Evolutionary conservation across 2,329 filamentous ascomycete species (phyloP).

Genomic region (Aspergillus alliaceus): DNA sequence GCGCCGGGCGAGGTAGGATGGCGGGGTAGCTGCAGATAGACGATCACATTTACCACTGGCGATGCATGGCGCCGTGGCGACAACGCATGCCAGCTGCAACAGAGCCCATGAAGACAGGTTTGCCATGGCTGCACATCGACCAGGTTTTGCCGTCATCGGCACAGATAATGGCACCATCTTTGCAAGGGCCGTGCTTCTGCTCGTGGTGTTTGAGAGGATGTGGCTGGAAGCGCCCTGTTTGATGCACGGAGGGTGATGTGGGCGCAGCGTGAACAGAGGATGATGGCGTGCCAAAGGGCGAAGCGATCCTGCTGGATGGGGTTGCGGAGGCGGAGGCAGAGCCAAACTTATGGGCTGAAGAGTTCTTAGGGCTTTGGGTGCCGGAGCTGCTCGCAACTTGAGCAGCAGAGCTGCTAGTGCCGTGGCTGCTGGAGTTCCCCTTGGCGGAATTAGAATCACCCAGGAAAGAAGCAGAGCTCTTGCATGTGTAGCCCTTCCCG

Average conservation of each 20-base stretch:
- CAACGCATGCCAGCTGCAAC: conserved; percentile 40
- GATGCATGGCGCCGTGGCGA: conserved; percentile 24
- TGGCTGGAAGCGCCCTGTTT: background rate
- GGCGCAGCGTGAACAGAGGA: background rate
- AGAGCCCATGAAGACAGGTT: conserved; percentile 35
- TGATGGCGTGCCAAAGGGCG: conserved; percentile 13
- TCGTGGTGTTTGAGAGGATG: conserved; percentile 10
- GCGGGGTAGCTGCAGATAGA: background rate
- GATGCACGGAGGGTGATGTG: background rate
- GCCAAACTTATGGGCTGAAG: background rate
- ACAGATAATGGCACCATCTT: conserved; percentile 34
- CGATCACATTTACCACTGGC: background rate
- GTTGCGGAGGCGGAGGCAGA: conserved; percentile 5
- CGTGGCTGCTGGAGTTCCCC: background rate
- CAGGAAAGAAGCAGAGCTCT: conserved; percentile 32
- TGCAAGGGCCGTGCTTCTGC: conserved; percentile 17
- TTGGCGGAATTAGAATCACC: conserved; percentile 9
- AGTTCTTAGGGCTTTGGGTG: background rate
- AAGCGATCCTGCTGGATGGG: conserved; percentile 12
- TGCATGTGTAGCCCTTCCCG: conserved; percentile 38
- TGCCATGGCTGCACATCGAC: conserved; percentile 34
- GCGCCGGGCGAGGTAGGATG: conserved; percentile 3
- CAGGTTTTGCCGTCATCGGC: conserved; percentile 31
- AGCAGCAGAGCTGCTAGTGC: background rate
- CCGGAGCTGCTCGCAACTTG: background rate